Base-by-base conservation (phyloP, 2,329 filamentous ascomycete genomes). In the Nothophaeocryptopus gaeumannii region DNA sequence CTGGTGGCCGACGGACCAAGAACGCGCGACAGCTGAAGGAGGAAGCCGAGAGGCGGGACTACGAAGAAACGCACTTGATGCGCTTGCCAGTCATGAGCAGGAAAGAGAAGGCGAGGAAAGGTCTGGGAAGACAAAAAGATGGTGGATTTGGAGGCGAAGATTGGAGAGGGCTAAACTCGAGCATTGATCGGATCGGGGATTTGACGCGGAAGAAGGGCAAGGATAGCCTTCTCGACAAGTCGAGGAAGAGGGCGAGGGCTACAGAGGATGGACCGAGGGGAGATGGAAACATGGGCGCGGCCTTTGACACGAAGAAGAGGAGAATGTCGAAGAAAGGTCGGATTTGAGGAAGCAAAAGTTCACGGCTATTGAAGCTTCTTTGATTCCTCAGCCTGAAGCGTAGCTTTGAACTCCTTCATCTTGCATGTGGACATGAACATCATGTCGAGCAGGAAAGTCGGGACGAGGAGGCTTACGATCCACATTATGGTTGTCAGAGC, bases 1-100 rank as follows among this genome's bases (percentile, higher is more conserved):
- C 83, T 41, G 85, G 87, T 42, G 93, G 93, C 31, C 82, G 92
- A 56, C 83, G 83, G 67, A 82, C 83, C 63, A 93, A 91, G 77
- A 88, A 87, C 5, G 81, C 84, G 11, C 78, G 82, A 31, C 86
- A 96, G 67, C 81, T 88, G 48, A 83, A 83, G 55, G 82, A 83
- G 35, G 91, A 97, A 68, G 80, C 80, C 1, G 91, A 96, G 72
- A 78, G 88, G 47, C 80, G 80, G 51, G 82, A 87, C 40, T 99
- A 96, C 72, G 93, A 99, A 75, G 93, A 99, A 73, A 80, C 78
- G 60, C 95, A 99, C 73, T 92, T 96, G 64, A 83, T 89, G 12
- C 88, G 93, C 60, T 75, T 99, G 62, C 90, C 92, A 10, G 85
- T 84, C 63, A 82, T 88, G 69, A 88, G 83, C 72, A 97, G 96